A percentile compares a stretch with the other conserved stretches of the same genome.
These are phyloP conservation scores for Calycina marina DNA, from an alignment of 2,329 filamentous ascomycete genomes.

Conservation along the genomic window DNA sequence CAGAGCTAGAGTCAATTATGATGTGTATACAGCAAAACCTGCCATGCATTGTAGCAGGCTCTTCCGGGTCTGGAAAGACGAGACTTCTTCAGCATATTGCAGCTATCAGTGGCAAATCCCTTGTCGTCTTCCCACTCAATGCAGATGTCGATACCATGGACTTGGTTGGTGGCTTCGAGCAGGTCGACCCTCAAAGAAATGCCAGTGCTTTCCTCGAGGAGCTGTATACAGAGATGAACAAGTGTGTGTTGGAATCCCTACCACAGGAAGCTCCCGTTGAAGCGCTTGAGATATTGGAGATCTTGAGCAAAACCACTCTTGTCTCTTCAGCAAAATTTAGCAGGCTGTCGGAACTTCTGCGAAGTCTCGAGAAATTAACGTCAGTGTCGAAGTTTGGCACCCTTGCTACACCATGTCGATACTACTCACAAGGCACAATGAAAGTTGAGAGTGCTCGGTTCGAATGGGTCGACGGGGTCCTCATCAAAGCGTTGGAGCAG, in stretches of 20 bases:
- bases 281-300: conserved; percentile 35
- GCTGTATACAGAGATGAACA: conserved; percentile 37
- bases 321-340: conserved; percentile 13
- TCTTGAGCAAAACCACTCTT: conserved; percentile 25
- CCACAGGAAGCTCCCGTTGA: conserved; percentile 31
- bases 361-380: conserved; percentile 21
- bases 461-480: conserved; percentile 88
- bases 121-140: conserved; percentile 80
- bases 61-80: conserved; percentile 79
- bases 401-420: conserved; percentile 14
- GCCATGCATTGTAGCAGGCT: conserved; percentile 77
- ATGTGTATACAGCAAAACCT: conserved; percentile 75
- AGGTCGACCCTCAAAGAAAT: conserved; percentile 68
- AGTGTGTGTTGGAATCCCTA: conserved; percentile 32
- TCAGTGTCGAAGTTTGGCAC: conserved; percentile 25
- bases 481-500: conserved; percentile 72
- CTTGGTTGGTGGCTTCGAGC: conserved; percentile 91
- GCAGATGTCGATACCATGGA: conserved; percentile 96
- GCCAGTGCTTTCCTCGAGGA: conserved; percentile 44
- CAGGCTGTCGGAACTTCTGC: conserved; percentile 22
- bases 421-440: conserved; percentile 36
- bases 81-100: conserved; percentile 67
- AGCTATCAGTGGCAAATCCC: conserved; percentile 56
- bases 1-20: conserved; percentile 72
- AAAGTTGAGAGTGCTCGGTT: conserved; percentile 64